phyloP scores from a whole-genome alignment of 2,329 filamentous ascomycete genomes.

The Aspergillus pseudonomiae region DNA sequence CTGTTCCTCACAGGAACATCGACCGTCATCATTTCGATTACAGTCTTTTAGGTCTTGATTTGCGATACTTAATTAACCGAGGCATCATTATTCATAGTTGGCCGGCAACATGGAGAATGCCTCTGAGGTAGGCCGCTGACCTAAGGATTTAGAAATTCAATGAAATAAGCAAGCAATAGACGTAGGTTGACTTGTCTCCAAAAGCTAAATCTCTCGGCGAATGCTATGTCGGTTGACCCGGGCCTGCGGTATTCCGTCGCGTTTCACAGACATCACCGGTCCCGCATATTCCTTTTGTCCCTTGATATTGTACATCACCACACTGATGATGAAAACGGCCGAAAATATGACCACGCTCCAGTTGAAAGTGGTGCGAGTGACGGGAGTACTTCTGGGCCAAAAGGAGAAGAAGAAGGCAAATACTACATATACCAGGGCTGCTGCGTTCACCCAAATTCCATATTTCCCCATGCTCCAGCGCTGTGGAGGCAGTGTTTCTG shows the following conservation, averaged over 20 bases:
- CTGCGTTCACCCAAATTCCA: slow-evolving; percentile 50
- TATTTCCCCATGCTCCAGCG: slow-evolving; percentile 49
- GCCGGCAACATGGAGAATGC: neutral
- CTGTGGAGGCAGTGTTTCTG: slow-evolving; percentile 41
- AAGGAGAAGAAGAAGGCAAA: slow-evolving; percentile 53
- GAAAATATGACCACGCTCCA: slow-evolving; percentile 54
- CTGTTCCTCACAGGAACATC: neutral
- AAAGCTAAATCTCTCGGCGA: neutral
- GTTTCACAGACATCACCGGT: slow-evolving; percentile 28
- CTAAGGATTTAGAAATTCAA: neutral
- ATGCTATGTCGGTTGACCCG: neutral
- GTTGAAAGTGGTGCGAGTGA: slow-evolving; percentile 50
- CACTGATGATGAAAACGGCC: slow-evolving; percentile 42
- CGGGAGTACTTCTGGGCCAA: slow-evolving; percentile 47
- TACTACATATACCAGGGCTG: slow-evolving; percentile 47
- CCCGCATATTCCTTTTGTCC: slow-evolving; percentile 35
- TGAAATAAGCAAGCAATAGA: neutral
- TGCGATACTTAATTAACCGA: neutral
- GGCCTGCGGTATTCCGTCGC: neutral
- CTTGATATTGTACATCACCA: slow-evolving; percentile 42
- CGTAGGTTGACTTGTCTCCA: neutral
- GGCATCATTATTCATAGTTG: neutral
- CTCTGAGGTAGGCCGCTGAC: too few species aligned
- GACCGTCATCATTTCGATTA: too few species aligned
- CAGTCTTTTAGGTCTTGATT: neutral